These are phyloP conservation scores for Dactylonectria estremocensis DNA, from an alignment of 2,329 filamentous ascomycete species.

Conservation along the genomic window DNA sequence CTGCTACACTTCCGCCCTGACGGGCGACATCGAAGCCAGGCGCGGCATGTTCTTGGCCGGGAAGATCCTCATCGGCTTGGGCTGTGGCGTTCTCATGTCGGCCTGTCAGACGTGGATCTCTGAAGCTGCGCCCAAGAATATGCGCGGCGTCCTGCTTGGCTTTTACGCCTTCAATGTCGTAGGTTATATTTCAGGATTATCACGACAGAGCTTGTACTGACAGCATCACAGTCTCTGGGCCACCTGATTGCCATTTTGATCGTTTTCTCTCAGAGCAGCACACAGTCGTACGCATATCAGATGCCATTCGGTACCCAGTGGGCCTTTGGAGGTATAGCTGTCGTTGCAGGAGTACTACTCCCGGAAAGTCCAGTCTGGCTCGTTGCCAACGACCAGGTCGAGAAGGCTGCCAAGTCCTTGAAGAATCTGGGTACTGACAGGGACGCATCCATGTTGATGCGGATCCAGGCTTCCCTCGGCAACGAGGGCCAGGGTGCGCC, in stretches of 20 bases:
- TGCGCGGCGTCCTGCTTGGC: slow-evolving; percentile 1
- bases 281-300: neutral
- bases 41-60: slow-evolving; percentile 4
- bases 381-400: neutral
- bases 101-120: slow-evolving; percentile 19
- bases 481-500: neutral
- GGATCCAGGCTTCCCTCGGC: neutral
- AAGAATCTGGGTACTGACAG: neutral
- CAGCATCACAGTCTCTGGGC: neutral
- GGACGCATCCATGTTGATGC: neutral
- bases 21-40: neutral
- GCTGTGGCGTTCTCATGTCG: slow-evolving; percentile 12
- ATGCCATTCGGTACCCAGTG: slow-evolving; percentile 19
- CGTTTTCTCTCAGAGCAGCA: slow-evolving; percentile 2
- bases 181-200: neutral
- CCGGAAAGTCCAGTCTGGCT: slow-evolving; percentile 19
- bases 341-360: neutral
- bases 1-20: slow-evolving; percentile 1
- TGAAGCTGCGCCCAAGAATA: slow-evolving; percentile 1
- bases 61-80: slow-evolving; percentile 7
- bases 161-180: slow-evolving; percentile 20
- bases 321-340: slow-evolving; percentile 1
- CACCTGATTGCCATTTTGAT: slow-evolving; percentile 14
- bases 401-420: neutral
- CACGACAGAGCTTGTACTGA: neutral